A percentile compares a stretch with the other conserved stretches of the same genome.
phyloP scores from a whole-genome alignment of 78 protist species.

The Monosiga brevicollis region DNA sequence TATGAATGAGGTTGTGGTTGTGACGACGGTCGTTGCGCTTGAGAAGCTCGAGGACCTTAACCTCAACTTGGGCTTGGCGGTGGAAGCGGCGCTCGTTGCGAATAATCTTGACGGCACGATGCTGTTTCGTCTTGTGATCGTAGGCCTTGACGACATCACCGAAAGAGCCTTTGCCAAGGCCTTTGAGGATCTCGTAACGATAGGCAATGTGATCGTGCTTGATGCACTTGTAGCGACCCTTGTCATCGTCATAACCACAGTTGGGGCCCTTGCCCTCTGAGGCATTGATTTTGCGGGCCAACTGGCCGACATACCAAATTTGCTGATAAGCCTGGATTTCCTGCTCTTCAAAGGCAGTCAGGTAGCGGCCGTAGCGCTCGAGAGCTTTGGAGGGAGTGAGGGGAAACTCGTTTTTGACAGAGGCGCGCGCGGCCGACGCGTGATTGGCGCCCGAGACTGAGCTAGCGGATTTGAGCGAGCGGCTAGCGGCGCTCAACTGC shows the following conservation, averaged over 20 bases:
- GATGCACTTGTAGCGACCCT: constrained; percentile 70
- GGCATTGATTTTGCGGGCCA: not conserved
- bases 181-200: constrained; percentile 66
- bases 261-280: not conserved
- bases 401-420: not conserved
- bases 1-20: constrained; percentile 21
- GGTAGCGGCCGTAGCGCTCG: not conserved
- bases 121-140: constrained; percentile 51
- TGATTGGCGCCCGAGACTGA: no score
- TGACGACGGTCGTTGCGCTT: constrained; percentile 24
- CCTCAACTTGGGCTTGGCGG: constrained; percentile 90
- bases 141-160: constrained; percentile 64
- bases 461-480: no score
- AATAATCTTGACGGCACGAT: constrained; percentile 83
- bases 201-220: constrained; percentile 77
- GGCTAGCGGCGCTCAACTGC: no score
- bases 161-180: constrained; percentile 79
- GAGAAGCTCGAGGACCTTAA: constrained; percentile 66
- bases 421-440: no score
- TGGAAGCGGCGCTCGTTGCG: constrained; percentile 83
- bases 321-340: not conserved
- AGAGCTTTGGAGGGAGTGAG: not conserved
- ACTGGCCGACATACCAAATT: not conserved
- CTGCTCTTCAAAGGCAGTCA: not conserved
- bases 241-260: constrained; percentile 71